phyloP scores from a whole-genome alignment of 371 early-diverging fungal species.

The Umbelopsis sp. region DNA sequence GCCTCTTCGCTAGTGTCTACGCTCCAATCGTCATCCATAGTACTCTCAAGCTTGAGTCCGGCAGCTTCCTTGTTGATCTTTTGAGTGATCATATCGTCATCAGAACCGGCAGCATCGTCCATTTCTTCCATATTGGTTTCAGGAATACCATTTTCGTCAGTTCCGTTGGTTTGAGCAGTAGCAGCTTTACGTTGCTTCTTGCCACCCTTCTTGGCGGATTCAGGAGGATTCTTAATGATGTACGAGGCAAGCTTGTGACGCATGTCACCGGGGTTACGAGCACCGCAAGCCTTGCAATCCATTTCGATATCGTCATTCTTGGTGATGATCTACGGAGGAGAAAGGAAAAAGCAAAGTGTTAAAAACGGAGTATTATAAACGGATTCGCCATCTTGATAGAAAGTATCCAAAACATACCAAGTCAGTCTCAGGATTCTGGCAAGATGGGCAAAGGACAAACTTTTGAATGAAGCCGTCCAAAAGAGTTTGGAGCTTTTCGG shows the following conservation, averaged over 20 bases:
- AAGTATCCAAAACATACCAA: constrained; percentile 50
- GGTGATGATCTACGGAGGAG: constrained; percentile 54
- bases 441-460: constrained; percentile 95
- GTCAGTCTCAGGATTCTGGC: constrained; percentile 99
- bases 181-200: constrained; percentile 75
- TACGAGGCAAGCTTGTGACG: constrained; percentile 88
- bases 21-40: constrained; percentile 85
- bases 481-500: constrained; percentile 83
- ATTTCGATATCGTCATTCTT: constrained; percentile 76
- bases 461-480: constrained; percentile 96
- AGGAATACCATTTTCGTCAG: constrained; percentile 49
- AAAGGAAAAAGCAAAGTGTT: constrained; percentile 2
- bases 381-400: background rate
- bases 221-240: constrained; percentile 94
- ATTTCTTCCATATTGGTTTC: constrained; percentile 47
- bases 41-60: constrained; percentile 60
- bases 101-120: constrained; percentile 54
- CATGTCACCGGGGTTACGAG: constrained; percentile 84
- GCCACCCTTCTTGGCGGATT: constrained; percentile 58
- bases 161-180: constrained; percentile 49
- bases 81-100: constrained; percentile 74
- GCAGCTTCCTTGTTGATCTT: constrained; percentile 77
- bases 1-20: constrained; percentile 83
- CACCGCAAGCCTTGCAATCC: constrained; percentile 94
- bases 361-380: background rate